Conservation (phyloP, 352 stramenopile species). For the Globisporangium viniferum region DNA sequence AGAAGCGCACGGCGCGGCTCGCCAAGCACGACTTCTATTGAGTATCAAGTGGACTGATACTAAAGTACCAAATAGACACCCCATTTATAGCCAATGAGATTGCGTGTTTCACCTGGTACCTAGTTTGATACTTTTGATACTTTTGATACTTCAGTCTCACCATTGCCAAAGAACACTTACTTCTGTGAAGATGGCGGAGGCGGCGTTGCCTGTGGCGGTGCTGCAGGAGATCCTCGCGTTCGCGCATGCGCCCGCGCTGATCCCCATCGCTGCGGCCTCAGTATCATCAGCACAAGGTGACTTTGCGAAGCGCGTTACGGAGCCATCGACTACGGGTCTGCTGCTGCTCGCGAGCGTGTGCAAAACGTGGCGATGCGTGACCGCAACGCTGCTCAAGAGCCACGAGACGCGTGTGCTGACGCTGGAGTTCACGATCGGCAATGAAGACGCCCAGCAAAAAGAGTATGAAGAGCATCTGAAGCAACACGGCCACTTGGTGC, state of each 20-base stretch:
- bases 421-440: slow-evolving; percentile 25
- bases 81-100: not conserved
- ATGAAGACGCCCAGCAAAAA: slow-evolving; percentile 24
- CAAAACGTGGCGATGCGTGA: slow-evolving; percentile 25
- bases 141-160: not conserved
- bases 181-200: slow-evolving; percentile 28
- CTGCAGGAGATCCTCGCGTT: slow-evolving; percentile 36
- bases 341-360: slow-evolving; percentile 31
- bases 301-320: slow-evolving; percentile 27
- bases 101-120: not conserved
- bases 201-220: slow-evolving; percentile 10
- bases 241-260: slow-evolving; percentile 32
- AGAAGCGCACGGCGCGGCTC: slow-evolving; percentile 51
- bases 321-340: slow-evolving; percentile 26
- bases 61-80: not conserved
- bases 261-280: slow-evolving; percentile 15
- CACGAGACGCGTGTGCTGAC: slow-evolving; percentile 22
- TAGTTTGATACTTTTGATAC: not conserved
- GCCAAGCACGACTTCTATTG: slow-evolving; percentile 73
- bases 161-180: no score
- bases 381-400: slow-evolving; percentile 17
- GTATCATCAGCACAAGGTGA: not conserved
- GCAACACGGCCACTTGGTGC: slow-evolving; percentile 15
- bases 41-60: not conserved
- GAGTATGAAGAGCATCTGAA: slow-evolving; percentile 18